A percentile compares a stretch with the other conserved stretches of the same genome.
These are phyloP conservation scores for Candida qinlingensis DNA, from an alignment of 805 yeast genomes.

Conservation along the genomic window DNA sequence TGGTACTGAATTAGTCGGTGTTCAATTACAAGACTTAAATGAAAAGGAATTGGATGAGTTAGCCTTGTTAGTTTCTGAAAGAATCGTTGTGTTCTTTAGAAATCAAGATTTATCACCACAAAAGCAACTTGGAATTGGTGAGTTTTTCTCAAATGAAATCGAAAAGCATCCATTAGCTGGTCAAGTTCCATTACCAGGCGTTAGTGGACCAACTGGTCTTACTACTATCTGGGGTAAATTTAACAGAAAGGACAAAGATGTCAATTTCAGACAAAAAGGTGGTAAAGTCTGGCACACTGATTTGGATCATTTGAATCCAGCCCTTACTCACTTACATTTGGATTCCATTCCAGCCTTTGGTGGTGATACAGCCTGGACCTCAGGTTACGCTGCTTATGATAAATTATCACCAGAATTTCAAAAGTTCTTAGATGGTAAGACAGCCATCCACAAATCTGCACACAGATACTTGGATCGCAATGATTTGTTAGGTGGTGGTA, in stretches of 20 bases:
- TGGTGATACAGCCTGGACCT: conserved; percentile 53
- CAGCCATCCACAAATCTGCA: conserved; percentile 39
- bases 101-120: conserved; percentile 17
- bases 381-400: conserved; percentile 53
- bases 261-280: conserved; percentile 7
- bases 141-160: conserved; percentile 28
- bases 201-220: conserved; percentile 26
- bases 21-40: conserved; percentile 37
- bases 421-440: conserved; percentile 47
- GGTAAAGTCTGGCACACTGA: conserved; percentile 45
- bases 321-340: conserved; percentile 45
- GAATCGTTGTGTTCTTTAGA: conserved; percentile 44
- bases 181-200: conserved; percentile 27
- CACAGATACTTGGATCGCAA: conserved; percentile 35
- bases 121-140: conserved; percentile 14
- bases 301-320: conserved; percentile 54
- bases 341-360: conserved; percentile 46
- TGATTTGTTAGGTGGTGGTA: conserved; percentile 42
- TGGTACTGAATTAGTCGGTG: conserved; percentile 46
- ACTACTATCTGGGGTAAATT: conserved; percentile 32
- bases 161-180: conserved; percentile 37
- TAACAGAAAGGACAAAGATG: conserved; percentile 15
- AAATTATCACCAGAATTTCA: conserved; percentile 48
- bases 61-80: conserved; percentile 41
- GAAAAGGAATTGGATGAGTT: conserved; percentile 43